These are phyloP conservation scores for Trichoderma semiorbis DNA, from an alignment of 2,329 filamentous ascomycete species.

Conservation along the genomic window DNA sequence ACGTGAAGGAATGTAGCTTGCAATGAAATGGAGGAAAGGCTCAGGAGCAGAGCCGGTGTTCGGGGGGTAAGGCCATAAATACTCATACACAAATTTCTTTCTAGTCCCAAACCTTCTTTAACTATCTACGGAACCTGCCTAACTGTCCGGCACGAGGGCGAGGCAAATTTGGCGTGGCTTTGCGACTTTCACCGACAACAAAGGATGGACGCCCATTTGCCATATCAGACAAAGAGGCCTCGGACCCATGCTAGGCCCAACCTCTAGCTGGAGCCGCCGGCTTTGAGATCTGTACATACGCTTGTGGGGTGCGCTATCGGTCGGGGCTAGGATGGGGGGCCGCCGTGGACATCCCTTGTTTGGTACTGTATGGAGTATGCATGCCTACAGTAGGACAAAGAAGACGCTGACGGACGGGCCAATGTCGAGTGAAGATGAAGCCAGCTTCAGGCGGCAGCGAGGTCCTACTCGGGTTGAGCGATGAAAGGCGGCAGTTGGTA, in stretches of 20 bases:
- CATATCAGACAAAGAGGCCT: constrained; percentile 4
- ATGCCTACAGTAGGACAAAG: background rate
- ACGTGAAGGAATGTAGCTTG: background rate
- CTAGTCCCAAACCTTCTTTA: background rate
- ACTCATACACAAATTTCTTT: background rate
- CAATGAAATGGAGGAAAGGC: background rate
- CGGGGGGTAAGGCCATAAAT: background rate
- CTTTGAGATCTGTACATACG: constrained; percentile 4
- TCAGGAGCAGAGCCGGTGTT: background rate
- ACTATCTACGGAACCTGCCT: background rate
- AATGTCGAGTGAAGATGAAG: background rate
- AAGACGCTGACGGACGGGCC: background rate
- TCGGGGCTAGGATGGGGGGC: background rate
- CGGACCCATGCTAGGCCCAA: constrained; percentile 1
- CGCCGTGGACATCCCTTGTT: background rate
- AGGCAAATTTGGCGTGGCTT: constrained; percentile 4
- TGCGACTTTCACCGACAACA: constrained; percentile 10
- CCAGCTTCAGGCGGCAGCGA: background rate
- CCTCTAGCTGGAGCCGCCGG: constrained; percentile 7
- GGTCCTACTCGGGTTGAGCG: background rate
- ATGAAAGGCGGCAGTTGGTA: background rate
- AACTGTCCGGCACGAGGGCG: background rate
- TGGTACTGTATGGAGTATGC: constrained; percentile 14
- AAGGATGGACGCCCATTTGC: background rate
- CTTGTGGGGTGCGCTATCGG: constrained; percentile 13